phyloP scores from a whole-genome alignment of 371 early-diverging fungal species.

The Parasitella parasitica region DNA sequence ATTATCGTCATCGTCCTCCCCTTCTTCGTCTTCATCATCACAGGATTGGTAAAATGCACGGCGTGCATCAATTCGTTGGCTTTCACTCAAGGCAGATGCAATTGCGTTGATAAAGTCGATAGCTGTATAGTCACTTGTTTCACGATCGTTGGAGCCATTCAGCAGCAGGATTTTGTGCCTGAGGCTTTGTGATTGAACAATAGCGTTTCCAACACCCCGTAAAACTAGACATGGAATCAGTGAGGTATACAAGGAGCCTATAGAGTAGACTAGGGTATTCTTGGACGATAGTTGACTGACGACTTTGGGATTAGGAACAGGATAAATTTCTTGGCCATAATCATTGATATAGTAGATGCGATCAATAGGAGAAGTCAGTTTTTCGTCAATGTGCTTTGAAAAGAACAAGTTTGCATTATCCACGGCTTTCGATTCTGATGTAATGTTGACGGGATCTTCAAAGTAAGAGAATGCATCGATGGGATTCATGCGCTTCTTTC shows the following conservation, averaged over 20 bases:
- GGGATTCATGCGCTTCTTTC: slow-evolving; percentile 25
- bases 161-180: slow-evolving; percentile 66
- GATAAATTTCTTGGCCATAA: slow-evolving; percentile 69
- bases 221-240: slow-evolving; percentile 70
- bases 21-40: slow-evolving; percentile 14
- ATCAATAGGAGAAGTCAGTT: slow-evolving; percentile 55
- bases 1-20: slow-evolving; percentile 11
- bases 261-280: slow-evolving; percentile 62
- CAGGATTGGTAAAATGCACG: slow-evolving; percentile 41
- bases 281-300: slow-evolving; percentile 53
- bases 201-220: slow-evolving; percentile 63
- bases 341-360: slow-evolving; percentile 70
- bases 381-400: slow-evolving; percentile 45
- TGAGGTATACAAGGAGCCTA: slow-evolving; percentile 75
- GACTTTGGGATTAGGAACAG: slow-evolving; percentile 67
- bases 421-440: neutral
- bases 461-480: slow-evolving; percentile 48
- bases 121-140: slow-evolving; percentile 68
- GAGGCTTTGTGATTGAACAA: slow-evolving; percentile 54
- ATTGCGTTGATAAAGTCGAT: slow-evolving; percentile 71
- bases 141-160: slow-evolving; percentile 74
- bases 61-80: slow-evolving; percentile 45
- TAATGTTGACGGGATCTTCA: slow-evolving; percentile 10
- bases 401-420: slow-evolving; percentile 53
- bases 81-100: slow-evolving; percentile 63